Base-by-base conservation (phyloP, 768 basidiomycete species). In the Termitomyces sp. region DNA sequence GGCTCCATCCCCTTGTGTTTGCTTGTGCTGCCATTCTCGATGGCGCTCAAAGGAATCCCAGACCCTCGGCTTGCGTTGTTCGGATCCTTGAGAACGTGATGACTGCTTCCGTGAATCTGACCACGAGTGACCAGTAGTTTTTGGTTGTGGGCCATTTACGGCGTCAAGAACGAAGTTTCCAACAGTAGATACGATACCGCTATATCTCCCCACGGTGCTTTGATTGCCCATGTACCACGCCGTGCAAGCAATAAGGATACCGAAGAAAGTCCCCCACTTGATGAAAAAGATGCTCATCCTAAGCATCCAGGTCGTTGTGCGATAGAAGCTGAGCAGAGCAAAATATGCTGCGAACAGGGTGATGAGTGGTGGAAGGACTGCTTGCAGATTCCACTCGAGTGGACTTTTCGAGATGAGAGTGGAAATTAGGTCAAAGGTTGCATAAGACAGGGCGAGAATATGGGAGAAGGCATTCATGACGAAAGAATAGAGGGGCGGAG, bases 301-400 rank as follows among this genome's bases (percentile, higher is more conserved):
- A 62, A 92, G 72, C 65, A 88, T 77, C 86, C 88, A 92, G 26
- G 79, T 80, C 13, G 90, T 86, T 5, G 91, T 92, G 60, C 89
- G 87, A 73, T 91, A 91, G 55, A 91, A 71, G 68, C 85, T 89
- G 44, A 86, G 61, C n/a, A 93, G 76, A 4, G 89, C 88, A 60
- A 91, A 78, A 71, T 93, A 93, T 20, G 89, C 86, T 5, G 81
- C 79, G 54, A 92, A 71, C 33, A 93, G 70, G 60, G 82, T 87
- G 67, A 93, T 82, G 67, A 92, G 72, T 0, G 91, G 91, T 8
- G 91, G 89, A 20, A 93, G 67, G 50, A 91, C 68, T 32, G 79
- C 80, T 68, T 91, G 86, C 6, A 78, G 75, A 65, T 88, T 81
- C 88, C 87, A 90, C 62, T 82, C 77, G 63, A 76, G 73, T 36